Percentiles rank a stretch among this genome's conserved stretches.
These are phyloP conservation scores for Trichoderma sp. DNA, from an alignment of 2,329 filamentous ascomycete genomes.

Conservation along the genomic window DNA sequence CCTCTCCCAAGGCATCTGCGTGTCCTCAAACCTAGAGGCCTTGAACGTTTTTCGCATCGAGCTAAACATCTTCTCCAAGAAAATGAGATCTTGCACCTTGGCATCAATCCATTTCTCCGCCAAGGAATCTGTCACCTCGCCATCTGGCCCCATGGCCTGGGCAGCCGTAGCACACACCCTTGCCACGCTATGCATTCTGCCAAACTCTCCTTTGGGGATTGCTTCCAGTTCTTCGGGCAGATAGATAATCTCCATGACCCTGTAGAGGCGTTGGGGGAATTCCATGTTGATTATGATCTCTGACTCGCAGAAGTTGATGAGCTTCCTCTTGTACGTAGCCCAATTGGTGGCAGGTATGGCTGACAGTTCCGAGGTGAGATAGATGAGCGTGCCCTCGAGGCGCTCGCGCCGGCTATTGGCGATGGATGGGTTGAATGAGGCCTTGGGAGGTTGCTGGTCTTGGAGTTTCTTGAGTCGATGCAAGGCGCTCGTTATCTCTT, in stretches of 20 bases:
- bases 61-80: slow-evolving; percentile 25
- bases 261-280: slow-evolving; percentile 25
- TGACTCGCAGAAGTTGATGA: slow-evolving; percentile 22
- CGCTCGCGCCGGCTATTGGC: slow-evolving; percentile 8
- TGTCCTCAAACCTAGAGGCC: not conserved
- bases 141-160: slow-evolving; percentile 24
- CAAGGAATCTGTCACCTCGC: slow-evolving; percentile 22
- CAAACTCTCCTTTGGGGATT: slow-evolving; percentile 26
- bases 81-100: slow-evolving; percentile 28
- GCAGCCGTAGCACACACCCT: slow-evolving; percentile 29
- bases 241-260: slow-evolving; percentile 28
- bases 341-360: slow-evolving; percentile 25
- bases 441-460: not conserved
- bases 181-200: slow-evolving; percentile 27
- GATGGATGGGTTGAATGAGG: not conserved
- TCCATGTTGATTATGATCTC: slow-evolving; percentile 15
- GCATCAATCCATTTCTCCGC: slow-evolving; percentile 27
- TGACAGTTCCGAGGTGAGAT: slow-evolving; percentile 14
- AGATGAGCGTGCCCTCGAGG: slow-evolving; percentile 1
- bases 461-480: slow-evolving; percentile 10
- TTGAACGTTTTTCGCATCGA: not conserved
- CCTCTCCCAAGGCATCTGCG: not conserved
- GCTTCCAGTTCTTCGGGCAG: slow-evolving; percentile 30
- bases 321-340: slow-evolving; percentile 25
- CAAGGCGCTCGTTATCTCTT: not conserved